Base-by-base conservation (phyloP, 768 basidiomycete species). In the Kwoniella sp. region DNA sequence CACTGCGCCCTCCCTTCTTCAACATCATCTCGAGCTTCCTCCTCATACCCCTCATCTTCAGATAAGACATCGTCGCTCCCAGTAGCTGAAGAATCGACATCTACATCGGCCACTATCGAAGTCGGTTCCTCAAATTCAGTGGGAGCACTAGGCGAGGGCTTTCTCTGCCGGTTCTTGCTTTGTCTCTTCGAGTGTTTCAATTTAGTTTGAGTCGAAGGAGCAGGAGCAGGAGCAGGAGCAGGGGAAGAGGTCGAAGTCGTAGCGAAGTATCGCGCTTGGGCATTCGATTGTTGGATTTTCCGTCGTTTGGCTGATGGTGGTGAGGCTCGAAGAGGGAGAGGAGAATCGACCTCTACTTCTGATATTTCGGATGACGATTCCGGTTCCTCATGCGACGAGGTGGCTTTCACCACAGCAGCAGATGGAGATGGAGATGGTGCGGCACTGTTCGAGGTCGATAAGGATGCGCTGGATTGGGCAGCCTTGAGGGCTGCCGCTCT, bases 401-500 rank as follows among this genome's bases (percentile, higher is more conserved):
- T 24, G 21, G 29, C 29, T 27, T 50, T 47, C 19, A 30, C 49
- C 4, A 40, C 50, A 13, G 36, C 48, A 4, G 33, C 19, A 24
- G 58, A 37, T 10, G 61, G 55, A 2, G 54, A 50, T 19, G 17
- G 17, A 44, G 33, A 13, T 33, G 33, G 7, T 22, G 50, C 22
- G 1, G 51, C 58, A 22, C 57, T 19, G 25, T 48, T 19, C 8
- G 60, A 44, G 21, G 37, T 27, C 1, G 63, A 49, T 1, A 50
- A 13, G 0, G 46, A 44, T 29, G 63, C 17, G 19, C 30, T 25
- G 10, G 40, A 6, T 2, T 59, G 58, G n/a, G 61, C 60, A 37
- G 71, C 65, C 2, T 30, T 30, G 7, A 56, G 55, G 9, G 69
- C 69, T 0, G 74, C 74, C 5, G 74, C 74, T 68, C 74, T 44